Evolutionary conservation across 1,139 yeast genomes (phyloP), one percentile per base, ranked within the genome.

Genomic region (Candida gigantensis): DNA sequence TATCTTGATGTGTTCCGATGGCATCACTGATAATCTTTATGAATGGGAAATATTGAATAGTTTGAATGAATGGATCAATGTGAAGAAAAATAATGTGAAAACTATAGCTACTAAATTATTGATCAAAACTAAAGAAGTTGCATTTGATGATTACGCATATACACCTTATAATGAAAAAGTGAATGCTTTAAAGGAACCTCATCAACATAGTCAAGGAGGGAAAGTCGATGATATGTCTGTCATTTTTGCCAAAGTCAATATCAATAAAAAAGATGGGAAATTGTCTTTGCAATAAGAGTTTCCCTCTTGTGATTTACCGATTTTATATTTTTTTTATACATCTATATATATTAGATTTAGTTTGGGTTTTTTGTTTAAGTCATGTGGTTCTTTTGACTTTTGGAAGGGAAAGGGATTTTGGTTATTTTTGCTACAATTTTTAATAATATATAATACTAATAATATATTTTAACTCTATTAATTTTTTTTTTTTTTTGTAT

Each of bases 91-190:
- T 34, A 55, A 48, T 35, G 48, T 73, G 37, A 68, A 66, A 37
- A 59, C 61, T 21, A 64, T 68, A 11, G 72, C 78, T 4, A 67
- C 62, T 35, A 55, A 57, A 24, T 45, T 77, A 11, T 47, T 77
- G 34, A 49, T 65, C 23, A 62, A 65, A 45, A 72, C 79, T 7
- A 76, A 76, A 46, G 72, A 64, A 35, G 65, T 74, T 10, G 81
- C 78, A 0, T 76, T 68, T 50, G 81, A 77, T 47, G 79, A 70
- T 46, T 72, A 70, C 50, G 74, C 79, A 12, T 72, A 65, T 40
- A 72, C 79, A 18, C 82, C 82, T 1, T 76, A 75, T 46, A 75
- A 74, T 41, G 79, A 73, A 47, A 71, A 62, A 50, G 74, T 77
- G 11, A 74, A 72, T 48, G 54, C 67, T 14, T 63, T 74, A 37